phyloP scores from a whole-genome alignment of 345 rosid species.

The Euphorbia tirucalli region DNA sequence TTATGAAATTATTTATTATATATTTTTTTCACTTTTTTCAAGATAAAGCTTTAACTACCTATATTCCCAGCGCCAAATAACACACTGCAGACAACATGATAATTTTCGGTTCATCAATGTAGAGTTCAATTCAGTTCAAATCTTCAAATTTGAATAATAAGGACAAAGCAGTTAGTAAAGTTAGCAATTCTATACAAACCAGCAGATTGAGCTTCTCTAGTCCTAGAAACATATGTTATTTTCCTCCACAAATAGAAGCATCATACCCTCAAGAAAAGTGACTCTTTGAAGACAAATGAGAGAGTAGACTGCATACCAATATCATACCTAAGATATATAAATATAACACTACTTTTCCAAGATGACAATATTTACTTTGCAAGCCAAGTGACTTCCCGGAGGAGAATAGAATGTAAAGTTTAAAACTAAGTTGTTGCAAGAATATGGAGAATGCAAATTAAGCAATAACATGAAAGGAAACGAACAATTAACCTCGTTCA shows the following conservation, averaged over 20 bases:
- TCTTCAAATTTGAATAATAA: neutral
- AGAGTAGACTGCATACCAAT: neutral
- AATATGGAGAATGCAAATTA: neutral
- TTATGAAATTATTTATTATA: neutral
- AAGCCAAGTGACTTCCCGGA: conserved; percentile 23
- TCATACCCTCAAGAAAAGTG: neutral
- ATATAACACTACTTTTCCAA: conserved; percentile 19
- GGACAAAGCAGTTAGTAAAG: neutral
- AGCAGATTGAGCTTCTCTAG: neutral
- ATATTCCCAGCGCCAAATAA: neutral
- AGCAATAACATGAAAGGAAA: neutral
- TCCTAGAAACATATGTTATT: neutral
- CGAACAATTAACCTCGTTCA: conserved; percentile 22
- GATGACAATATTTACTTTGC: conserved; percentile 17
- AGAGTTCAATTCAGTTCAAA: neutral
- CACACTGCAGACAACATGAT: neutral
- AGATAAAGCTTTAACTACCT: neutral
- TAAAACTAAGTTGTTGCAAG: neutral
- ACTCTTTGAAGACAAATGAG: neutral
- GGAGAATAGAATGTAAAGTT: conserved; percentile 7
- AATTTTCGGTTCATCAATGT: neutral
- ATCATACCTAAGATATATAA: neutral
- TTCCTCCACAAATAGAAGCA: neutral
- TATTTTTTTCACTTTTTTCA: neutral
- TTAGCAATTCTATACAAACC: neutral